phyloP scores from a whole-genome alignment of 139 green algal species.

The Closterium sp. region DNA sequence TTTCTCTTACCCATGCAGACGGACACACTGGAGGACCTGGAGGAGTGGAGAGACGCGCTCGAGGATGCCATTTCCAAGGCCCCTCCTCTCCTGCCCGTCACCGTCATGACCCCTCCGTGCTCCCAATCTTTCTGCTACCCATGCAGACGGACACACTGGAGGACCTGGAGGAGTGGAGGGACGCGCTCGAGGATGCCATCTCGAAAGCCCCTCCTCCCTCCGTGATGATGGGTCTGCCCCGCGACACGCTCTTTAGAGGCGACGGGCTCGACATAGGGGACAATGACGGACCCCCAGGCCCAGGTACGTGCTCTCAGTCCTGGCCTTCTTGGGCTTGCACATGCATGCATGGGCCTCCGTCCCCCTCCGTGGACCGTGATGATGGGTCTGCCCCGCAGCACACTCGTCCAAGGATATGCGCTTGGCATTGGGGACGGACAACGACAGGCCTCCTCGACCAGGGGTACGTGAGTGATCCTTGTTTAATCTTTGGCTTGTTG shows the following conservation, averaged over 20 bases:
- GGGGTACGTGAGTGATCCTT: background rate
- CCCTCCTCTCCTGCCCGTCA: constrained; percentile 3
- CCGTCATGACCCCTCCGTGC: too few relatives aligned
- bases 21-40: constrained; percentile 31
- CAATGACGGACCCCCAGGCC: background rate
- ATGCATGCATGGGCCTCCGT: too few relatives aligned
- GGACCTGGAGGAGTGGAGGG: constrained; percentile 47
- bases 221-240: constrained; percentile 3
- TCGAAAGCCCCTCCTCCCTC: background rate
- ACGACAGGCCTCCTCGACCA: background rate
- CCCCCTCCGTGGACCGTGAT: constrained; percentile 6
- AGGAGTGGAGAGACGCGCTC: constrained; percentile 32
- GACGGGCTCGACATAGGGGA: background rate
- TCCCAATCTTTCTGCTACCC: too few relatives aligned
- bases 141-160: too few relatives aligned
- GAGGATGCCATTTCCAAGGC: constrained; percentile 23
- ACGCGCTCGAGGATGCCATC: constrained; percentile 25
- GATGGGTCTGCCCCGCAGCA: background rate
- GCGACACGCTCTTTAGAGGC: background rate
- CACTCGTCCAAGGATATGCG: background rate
- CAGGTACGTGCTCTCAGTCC: too few relatives aligned
- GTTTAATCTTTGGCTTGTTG: too few relatives aligned
- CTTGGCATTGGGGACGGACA: background rate
- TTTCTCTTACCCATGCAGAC: too few relatives aligned
- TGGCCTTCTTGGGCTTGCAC: too few relatives aligned